A percentile compares a stretch with the other conserved stretches of the same genome.
Evolutionary conservation across 1,139 yeast genomes (phyloP).

Genomic region (Arxiozyma heterogenica): DNA sequence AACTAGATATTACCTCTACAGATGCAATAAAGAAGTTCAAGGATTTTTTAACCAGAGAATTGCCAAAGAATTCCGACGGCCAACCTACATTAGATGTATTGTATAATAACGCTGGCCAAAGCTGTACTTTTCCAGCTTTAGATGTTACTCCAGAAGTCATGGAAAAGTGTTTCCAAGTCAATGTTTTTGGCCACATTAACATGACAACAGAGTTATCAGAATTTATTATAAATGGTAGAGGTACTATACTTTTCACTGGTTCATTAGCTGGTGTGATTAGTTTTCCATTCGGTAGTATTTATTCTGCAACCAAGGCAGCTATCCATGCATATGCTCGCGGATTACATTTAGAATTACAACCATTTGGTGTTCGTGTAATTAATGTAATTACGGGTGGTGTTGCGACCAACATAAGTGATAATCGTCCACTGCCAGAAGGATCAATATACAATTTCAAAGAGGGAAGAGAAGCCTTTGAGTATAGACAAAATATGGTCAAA

Average conservation of each 20-base stretch:
- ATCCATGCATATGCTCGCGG: conserved; percentile 60
- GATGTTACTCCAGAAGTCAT: conserved; percentile 55
- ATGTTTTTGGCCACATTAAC: conserved; percentile 61
- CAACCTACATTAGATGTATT: conserved; percentile 47
- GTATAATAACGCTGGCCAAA: conserved; percentile 61
- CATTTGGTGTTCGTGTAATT: conserved; percentile 64
- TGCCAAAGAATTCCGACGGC: conserved; percentile 22
- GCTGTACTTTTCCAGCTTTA: conserved; percentile 63
- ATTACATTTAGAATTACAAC: conserved; percentile 58
- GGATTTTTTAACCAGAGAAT: conserved; percentile 32
- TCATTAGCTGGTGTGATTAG: conserved; percentile 59
- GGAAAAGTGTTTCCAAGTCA: conserved; percentile 52
- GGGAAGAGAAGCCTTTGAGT: conserved; percentile 41
- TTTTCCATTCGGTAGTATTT: conserved; percentile 63
- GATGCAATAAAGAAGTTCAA: conserved; percentile 43
- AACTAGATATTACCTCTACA: conserved; percentile 46
- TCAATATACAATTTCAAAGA: conserved; percentile 49
- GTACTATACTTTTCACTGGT: conserved; percentile 68
- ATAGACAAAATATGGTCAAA: conserved; percentile 53
- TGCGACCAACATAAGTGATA: conserved; percentile 50
- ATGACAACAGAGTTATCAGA: conserved; percentile 51
- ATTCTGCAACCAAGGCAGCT: conserved; percentile 70
- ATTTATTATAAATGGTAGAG: conserved; percentile 55
- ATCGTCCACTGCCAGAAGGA: conserved; percentile 44
- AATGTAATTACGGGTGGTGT: conserved; percentile 67